Evolutionary conservation across 1,284 basidiomycete species (phyloP).

Genomic region (Rhodotorula glutinis): DNA sequence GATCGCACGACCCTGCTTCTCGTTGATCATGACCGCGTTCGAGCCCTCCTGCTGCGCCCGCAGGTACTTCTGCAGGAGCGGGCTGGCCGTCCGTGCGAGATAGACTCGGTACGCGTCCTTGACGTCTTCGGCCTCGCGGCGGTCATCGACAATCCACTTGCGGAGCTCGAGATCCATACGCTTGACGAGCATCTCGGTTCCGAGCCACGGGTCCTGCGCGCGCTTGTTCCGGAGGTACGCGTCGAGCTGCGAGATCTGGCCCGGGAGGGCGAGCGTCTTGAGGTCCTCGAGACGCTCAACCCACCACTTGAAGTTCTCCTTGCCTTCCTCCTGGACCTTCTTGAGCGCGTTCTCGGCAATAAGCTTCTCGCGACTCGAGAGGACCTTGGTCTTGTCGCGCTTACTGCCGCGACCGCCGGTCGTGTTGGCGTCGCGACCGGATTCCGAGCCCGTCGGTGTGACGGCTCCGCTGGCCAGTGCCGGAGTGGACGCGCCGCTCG

Average conservation of each 20-base stretch:
- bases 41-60: constrained; percentile 45
- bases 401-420: constrained; percentile 42
- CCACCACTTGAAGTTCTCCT: constrained; percentile 56
- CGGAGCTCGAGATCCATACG: constrained; percentile 56
- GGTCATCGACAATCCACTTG: constrained; percentile 56
- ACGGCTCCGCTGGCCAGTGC: constrained; percentile 7
- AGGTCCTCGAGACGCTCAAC: constrained; percentile 52
- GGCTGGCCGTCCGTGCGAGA: constrained; percentile 52
- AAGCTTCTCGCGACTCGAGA: constrained; percentile 49
- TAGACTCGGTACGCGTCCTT: constrained; percentile 54
- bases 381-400: constrained; percentile 34
- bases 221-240: constrained; percentile 54
- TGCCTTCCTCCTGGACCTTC: constrained; percentile 51
- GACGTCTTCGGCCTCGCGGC: constrained; percentile 48
- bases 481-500: constrained; percentile 14
- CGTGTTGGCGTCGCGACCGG: constrained; percentile 39
- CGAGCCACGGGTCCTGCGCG: constrained; percentile 52
- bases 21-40: constrained; percentile 50
- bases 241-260: constrained; percentile 47
- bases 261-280: constrained; percentile 43
- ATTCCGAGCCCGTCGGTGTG: constrained; percentile 25
- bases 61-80: constrained; percentile 50
- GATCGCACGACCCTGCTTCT: constrained; percentile 48
- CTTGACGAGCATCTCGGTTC: constrained; percentile 57
- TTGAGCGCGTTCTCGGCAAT: constrained; percentile 53